phyloP scores from a whole-genome alignment of 2,329 filamentous ascomycete genomes.

The Daldinia sp. region DNA sequence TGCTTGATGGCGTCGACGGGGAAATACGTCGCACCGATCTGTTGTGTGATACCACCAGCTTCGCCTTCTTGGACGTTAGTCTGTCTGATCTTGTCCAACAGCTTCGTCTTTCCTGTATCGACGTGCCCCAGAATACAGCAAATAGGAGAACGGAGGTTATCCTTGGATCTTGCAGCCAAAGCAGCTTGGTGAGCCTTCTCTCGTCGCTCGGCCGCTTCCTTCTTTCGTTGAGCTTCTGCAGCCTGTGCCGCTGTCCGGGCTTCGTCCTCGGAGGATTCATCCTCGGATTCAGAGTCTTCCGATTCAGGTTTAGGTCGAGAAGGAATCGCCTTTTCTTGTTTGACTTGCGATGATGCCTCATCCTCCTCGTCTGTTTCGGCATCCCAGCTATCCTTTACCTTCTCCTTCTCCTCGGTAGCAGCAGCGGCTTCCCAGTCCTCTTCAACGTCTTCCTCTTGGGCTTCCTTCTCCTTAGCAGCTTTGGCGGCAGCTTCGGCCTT shows the following conservation, averaged over 20 bases:
- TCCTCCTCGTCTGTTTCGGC: constrained; percentile 80
- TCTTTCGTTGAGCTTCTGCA: constrained; percentile 82
- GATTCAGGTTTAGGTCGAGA: constrained; percentile 52
- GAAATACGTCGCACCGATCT: constrained; percentile 99
- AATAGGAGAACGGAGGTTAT: constrained; percentile 96
- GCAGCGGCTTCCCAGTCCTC: constrained; percentile 92
- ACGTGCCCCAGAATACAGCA: constrained; percentile 99
- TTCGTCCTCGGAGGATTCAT: constrained; percentile 77
- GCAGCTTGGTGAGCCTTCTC: constrained; percentile 93
- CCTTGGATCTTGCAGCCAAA: constrained; percentile 88
- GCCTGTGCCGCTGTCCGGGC: constrained; percentile 77
- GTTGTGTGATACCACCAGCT: constrained; percentile 99
- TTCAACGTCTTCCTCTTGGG: constrained; percentile 70
- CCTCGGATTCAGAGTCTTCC: constrained; percentile 68
- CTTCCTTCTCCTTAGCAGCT: constrained; percentile 68
- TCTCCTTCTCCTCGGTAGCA: constrained; percentile 79
- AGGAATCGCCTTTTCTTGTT: constrained; percentile 46
- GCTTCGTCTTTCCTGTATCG: constrained; percentile 99
- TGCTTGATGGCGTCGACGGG: constrained; percentile 91
- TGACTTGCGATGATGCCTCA: constrained; percentile 63
- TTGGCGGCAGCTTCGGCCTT: constrained; percentile 63
- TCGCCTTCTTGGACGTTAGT: constrained; percentile 99
- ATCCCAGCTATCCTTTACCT: constrained; percentile 96
- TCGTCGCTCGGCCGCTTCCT: constrained; percentile 87
- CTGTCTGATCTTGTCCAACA: constrained; percentile 97